These are phyloP conservation scores for Fusarium nodosum DNA, from an alignment of 2,329 filamentous ascomycete genomes.

Conservation along the genomic window DNA sequence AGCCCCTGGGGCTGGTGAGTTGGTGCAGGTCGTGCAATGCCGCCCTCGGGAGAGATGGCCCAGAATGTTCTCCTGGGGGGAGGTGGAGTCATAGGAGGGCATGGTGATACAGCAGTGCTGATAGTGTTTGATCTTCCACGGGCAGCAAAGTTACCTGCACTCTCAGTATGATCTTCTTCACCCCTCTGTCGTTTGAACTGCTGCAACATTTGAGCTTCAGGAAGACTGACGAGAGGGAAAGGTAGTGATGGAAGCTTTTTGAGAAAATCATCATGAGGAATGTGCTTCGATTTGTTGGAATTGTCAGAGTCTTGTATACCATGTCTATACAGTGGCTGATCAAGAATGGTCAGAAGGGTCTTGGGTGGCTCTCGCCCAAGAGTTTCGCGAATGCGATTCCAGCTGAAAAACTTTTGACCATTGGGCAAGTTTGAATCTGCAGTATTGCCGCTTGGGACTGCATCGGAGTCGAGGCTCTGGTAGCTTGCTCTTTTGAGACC, in stretches of 20 bases:
- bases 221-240: slow-evolving; percentile 56
- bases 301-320: slow-evolving; percentile 24
- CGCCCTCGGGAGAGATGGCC: slow-evolving; percentile 5
- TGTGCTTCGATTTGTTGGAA: slow-evolving; percentile 28
- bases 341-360: slow-evolving; percentile 41
- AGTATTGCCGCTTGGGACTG: background rate
- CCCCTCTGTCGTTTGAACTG: slow-evolving; percentile 52
- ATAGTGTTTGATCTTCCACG: slow-evolving; percentile 50
- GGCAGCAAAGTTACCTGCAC: slow-evolving; percentile 46
- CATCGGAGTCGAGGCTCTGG: slow-evolving; percentile 52
- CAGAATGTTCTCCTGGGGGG: slow-evolving; percentile 36
- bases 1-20: slow-evolving; percentile 27
- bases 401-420: slow-evolving; percentile 38
- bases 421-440: background rate
- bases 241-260: slow-evolving; percentile 50
- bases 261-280: slow-evolving; percentile 45
- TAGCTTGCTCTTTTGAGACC: slow-evolving; percentile 50
- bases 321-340: slow-evolving; percentile 44
- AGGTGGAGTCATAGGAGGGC: slow-evolving; percentile 48
- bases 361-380: slow-evolving; percentile 46
- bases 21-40: slow-evolving; percentile 32
- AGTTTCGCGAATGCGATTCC: slow-evolving; percentile 48
- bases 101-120: slow-evolving; percentile 51
- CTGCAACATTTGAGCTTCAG: slow-evolving; percentile 55
- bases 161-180: slow-evolving; percentile 56